Evolutionary conservation across 78 protist species (phyloP).

Genomic region (Dictyostelium capitatum): DNA sequence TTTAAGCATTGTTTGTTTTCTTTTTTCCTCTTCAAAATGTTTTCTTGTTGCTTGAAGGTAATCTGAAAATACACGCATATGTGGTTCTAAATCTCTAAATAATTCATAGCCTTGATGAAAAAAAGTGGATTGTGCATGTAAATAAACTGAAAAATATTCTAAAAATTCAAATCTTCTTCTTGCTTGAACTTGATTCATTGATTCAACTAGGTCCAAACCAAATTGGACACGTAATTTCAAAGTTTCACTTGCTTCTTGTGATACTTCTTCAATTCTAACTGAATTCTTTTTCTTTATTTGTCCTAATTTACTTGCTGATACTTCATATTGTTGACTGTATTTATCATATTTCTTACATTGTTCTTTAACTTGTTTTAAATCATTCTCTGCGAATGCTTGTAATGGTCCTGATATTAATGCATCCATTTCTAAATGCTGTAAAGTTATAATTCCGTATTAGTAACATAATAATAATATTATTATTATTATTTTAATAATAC

Average conservation of each 20-base stretch:
- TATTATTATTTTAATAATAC: not conserved
- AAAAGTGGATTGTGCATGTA: constrained; percentile 78
- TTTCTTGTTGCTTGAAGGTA: constrained; percentile 67
- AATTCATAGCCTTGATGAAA: constrained; percentile 83
- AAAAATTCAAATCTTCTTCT: constrained; percentile 71
- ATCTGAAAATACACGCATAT: constrained; percentile 63
- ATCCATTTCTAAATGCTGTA: constrained; percentile 64
- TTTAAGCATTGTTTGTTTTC: constrained; percentile 28
- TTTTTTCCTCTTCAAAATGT: constrained; percentile 68
- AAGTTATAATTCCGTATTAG: not conserved
- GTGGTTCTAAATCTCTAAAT: constrained; percentile 76
- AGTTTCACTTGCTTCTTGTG: constrained; percentile 59
- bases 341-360: constrained; percentile 74
- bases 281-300: constrained; percentile 74
- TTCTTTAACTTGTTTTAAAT: constrained; percentile 66
- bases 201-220: constrained; percentile 71
- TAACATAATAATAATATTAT: not conserved
- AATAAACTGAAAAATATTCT: constrained; percentile 58
- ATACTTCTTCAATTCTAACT: constrained; percentile 58
- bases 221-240: constrained; percentile 40
- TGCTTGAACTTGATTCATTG: constrained; percentile 82
- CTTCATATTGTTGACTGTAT: constrained; percentile 60
- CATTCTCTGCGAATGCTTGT: constrained; percentile 73
- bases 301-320: constrained; percentile 54
- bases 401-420: constrained; percentile 64